Evolutionary conservation across 768 basidiomycete genomes (phyloP), one percentile per base, ranked within the genome.

Genomic region (Mycena floridula): DNA sequence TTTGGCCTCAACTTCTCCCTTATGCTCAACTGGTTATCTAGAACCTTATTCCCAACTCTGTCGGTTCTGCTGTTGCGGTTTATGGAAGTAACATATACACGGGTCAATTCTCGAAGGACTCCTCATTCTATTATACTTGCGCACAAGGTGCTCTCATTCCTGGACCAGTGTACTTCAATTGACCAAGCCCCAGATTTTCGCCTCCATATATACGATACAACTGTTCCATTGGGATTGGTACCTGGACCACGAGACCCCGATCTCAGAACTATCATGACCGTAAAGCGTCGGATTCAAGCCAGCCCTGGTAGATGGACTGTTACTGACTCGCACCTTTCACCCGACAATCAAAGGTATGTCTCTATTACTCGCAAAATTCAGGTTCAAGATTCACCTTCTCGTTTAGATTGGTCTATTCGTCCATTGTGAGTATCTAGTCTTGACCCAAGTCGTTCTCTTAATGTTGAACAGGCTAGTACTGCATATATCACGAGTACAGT

Each of bases 41-140:
- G 88, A 70, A 76, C 41, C 63, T 89, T 25, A 61, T 92, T 8
- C 91, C 91, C 0, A 94, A 92, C 51, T 74, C 82, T 8, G 76
- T 77, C 53, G 91, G 91, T 13, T 85, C 85, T 3, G 78, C 86
- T 3, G 89, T 94, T 0, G 85, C 87, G 2, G 69, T 72, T 28
- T 85, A 86, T 55, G 67, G 67, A 7, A 65, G 79, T 22, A 92
- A 90, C 49, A 77, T 89, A 28, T 95, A 95, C 57, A 84, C 80
- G 4, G 92, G 86, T 0, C 89, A 91, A 59, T 94, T 80, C 60
- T 90, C 88, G 9, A 72, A 73, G 88, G 90, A 92, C 57, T 86
- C 89, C 0, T 82, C 85, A 0, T 94, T 96, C 61, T 97, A 89
- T 60, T 97, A 96, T 60, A 92, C 93, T 3, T 95, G 93, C 54